Evolutionary conservation across 352 stramenopile species (phyloP).

Genomic region (Pythium periplocum): DNA sequence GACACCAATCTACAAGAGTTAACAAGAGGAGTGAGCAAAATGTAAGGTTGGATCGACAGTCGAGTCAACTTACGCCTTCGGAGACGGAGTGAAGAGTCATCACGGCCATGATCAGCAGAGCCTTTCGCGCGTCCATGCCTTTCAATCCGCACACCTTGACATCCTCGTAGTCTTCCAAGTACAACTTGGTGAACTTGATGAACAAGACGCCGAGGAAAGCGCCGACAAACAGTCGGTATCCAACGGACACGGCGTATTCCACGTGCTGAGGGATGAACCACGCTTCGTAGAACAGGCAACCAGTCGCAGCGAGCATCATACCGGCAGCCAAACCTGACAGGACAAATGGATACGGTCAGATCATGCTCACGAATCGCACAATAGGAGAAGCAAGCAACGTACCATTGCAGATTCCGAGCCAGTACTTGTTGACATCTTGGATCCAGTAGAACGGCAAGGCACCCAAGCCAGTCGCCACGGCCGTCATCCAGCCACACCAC

Average conservation of each 20-base stretch:
- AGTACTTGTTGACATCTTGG: slow-evolving; percentile 91
- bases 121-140: slow-evolving; percentile 85
- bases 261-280: slow-evolving; percentile 70
- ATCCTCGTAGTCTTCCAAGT: slow-evolving; percentile 95
- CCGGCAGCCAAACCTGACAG: slow-evolving; percentile 86
- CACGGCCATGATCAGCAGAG: slow-evolving; percentile 97
- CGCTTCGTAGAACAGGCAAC: slow-evolving; percentile 93
- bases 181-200: slow-evolving; percentile 93
- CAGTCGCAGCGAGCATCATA: slow-evolving; percentile 98
- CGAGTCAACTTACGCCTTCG: slow-evolving; percentile 85
- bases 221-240: slow-evolving; percentile 84
- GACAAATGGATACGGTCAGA: neutral
- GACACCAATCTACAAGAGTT: slow-evolving; percentile 78
- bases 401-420: slow-evolving; percentile 92
- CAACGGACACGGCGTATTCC: slow-evolving; percentile 63
- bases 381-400: neutral
- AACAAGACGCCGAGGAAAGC: slow-evolving; percentile 93
- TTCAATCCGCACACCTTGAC: slow-evolving; percentile 83
- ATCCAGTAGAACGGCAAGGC: slow-evolving; percentile 94
- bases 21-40: slow-evolving; percentile 1
- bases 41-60: neutral
- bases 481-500: slow-evolving; percentile 98
- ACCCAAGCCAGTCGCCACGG: slow-evolving; percentile 92
- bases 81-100: slow-evolving; percentile 99
- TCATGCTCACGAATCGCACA: neutral